These are phyloP conservation scores for Colletotrichum phormii DNA, from an alignment of 2,329 filamentous ascomycete genomes.

Conservation along the genomic window DNA sequence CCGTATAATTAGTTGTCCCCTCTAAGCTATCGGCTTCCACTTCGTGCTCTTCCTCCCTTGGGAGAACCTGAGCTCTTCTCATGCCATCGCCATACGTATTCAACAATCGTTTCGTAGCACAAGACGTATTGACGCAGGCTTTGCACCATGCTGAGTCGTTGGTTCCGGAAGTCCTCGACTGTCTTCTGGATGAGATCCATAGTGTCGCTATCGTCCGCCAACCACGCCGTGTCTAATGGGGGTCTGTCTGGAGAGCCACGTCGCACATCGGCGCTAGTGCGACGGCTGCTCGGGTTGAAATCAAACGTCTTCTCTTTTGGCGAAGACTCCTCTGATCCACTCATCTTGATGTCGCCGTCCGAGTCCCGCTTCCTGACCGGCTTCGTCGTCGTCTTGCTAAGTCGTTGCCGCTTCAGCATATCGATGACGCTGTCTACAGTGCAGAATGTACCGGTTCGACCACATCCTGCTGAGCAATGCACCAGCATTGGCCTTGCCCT, in stretches of 20 bases:
- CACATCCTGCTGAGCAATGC: conserved; percentile 96
- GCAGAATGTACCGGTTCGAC: conserved; percentile 95
- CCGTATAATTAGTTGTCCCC: conserved; percentile 27
- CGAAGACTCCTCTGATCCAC: conserved; percentile 44
- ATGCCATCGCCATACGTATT: conserved; percentile 77
- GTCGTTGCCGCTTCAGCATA: conserved; percentile 89
- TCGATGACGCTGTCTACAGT: conserved; percentile 96
- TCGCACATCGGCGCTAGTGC: conserved; percentile 26
- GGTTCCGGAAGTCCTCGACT: conserved; percentile 89
- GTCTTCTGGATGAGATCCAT: conserved; percentile 87
- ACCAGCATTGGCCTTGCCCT: conserved; percentile 81
- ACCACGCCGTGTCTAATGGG: conserved; percentile 68
- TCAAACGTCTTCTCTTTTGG: conserved; percentile 42
- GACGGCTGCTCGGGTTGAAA: conserved; percentile 27
- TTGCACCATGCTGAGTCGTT: conserved; percentile 96
- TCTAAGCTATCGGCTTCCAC: conserved; percentile 37
- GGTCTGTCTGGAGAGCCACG: conserved; percentile 31
- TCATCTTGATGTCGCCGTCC: conserved; percentile 63
- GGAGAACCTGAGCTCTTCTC: conserved; percentile 43
- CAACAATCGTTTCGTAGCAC: conserved; percentile 93
- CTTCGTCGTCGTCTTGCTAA: conserved; percentile 46
- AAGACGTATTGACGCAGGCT: conserved; percentile 93
- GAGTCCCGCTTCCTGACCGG: conserved; percentile 43
- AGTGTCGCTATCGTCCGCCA: conserved; percentile 75
- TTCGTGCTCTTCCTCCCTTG: conserved; percentile 38